Conservation (phyloP, 345 rosid species). For the Rhodamnia argentea region DNA sequence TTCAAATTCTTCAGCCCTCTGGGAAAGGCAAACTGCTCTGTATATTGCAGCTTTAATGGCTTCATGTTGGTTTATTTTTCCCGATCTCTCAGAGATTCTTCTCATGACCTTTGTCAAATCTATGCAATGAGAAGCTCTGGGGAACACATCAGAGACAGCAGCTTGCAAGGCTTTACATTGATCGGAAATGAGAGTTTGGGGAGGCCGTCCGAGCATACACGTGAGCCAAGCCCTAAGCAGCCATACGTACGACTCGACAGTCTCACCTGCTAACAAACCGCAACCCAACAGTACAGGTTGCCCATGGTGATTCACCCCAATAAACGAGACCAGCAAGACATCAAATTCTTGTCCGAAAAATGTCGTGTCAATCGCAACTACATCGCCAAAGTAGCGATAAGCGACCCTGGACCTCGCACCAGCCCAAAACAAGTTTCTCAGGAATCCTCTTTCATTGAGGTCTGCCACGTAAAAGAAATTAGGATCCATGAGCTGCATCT, state of each 20-base stretch:
- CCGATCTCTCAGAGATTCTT: conserved; percentile 33
- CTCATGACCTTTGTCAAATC: conserved; percentile 43
- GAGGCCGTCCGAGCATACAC: conserved; percentile 56
- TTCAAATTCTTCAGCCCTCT: conserved; percentile 72
- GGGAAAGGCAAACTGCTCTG: conserved; percentile 38
- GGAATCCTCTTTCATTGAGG: conserved; percentile 50
- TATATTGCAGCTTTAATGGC: conserved; percentile 32
- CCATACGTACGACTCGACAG: conserved; percentile 58
- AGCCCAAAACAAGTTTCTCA: conserved; percentile 76
- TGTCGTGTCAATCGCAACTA: conserved; percentile 46
- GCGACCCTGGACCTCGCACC: conserved; percentile 74
- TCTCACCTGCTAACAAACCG: conserved; percentile 58
- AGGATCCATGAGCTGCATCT: conserved; percentile 56
- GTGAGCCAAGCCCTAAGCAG: conserved; percentile 77
- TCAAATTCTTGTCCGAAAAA: conserved; percentile 47
- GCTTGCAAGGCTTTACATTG: conserved; percentile 50
- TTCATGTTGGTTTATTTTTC: conserved; percentile 30
- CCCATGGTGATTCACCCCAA: conserved; percentile 75
- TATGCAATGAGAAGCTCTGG: conserved; percentile 58
- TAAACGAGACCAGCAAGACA: conserved; percentile 53
- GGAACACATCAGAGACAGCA: conserved; percentile 64
- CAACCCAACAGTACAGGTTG: conserved; percentile 55
- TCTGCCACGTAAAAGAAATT: conserved; percentile 77
- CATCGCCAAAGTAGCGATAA: conserved; percentile 61
- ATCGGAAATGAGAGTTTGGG: conserved; percentile 61